A percentile compares a stretch with the other conserved stretches of the same genome.
Evolutionary conservation across 2,329 filamentous ascomycete species (phyloP).

Genomic region (Stemphylium vesicarium): DNA sequence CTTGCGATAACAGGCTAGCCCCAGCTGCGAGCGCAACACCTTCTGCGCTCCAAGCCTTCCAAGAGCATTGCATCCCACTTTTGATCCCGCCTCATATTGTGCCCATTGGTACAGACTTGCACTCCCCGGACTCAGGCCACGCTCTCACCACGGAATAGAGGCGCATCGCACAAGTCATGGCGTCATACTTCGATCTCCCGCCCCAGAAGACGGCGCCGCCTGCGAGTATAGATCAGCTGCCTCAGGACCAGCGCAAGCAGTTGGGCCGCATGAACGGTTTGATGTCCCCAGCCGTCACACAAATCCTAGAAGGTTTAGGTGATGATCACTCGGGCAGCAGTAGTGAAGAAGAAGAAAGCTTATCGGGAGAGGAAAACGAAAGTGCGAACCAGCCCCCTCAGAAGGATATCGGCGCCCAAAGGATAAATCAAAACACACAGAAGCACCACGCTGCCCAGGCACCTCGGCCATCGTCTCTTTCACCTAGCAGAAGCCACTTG

Average conservation of each 20-base stretch:
- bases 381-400: slow-evolving; percentile 8
- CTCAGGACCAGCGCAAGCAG: slow-evolving; percentile 23
- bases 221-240: slow-evolving; percentile 16
- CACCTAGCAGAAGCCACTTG: slow-evolving; percentile 18
- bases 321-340: slow-evolving; percentile 36
- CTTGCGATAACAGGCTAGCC: slow-evolving; percentile 10
- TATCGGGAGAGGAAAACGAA: slow-evolving; percentile 22
- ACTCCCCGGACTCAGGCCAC: not conserved
- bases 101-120: slow-evolving; percentile 9
- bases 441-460: slow-evolving; percentile 7
- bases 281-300: slow-evolving; percentile 39
- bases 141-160: slow-evolving; percentile 4
- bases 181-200: slow-evolving; percentile 46
- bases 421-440: slow-evolving; percentile 14
- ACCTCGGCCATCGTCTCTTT: slow-evolving; percentile 16
- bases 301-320: slow-evolving; percentile 37
- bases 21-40: not conserved
- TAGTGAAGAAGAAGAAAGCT: slow-evolving; percentile 25
- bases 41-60: slow-evolving; percentile 11
- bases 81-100: slow-evolving; percentile 14
- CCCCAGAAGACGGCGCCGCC: slow-evolving; percentile 25
- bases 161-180: slow-evolving; percentile 24
- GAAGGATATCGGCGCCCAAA: slow-evolving; percentile 12
- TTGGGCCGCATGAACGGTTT: slow-evolving; percentile 26
- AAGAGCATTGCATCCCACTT: slow-evolving; percentile 18